Evolutionary conservation across 257 asterid species (phyloP).

Genomic region (Solanum clarkiae): DNA sequence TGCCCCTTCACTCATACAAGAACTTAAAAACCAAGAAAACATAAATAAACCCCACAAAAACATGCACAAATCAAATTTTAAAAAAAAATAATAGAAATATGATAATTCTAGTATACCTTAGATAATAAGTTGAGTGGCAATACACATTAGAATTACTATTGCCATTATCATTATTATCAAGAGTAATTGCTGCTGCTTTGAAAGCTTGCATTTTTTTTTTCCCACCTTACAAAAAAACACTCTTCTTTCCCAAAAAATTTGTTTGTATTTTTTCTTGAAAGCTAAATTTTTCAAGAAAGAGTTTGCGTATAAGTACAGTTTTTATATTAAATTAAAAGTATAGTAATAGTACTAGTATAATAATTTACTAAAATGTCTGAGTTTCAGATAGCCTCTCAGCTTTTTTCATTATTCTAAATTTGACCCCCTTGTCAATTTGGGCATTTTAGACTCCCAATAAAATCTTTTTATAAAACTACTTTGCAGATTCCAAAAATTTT

Average conservation of each 20-base stretch:
- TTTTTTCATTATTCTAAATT: slow-evolving; percentile 25
- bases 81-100: not conserved
- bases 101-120: slow-evolving; percentile 26
- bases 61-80: not conserved
- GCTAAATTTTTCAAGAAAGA: not conserved
- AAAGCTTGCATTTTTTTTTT: slow-evolving; percentile 39
- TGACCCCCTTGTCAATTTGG: slow-evolving; percentile 5
- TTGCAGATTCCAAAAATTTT: not conserved
- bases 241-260: not conserved
- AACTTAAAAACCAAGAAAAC: not conserved
- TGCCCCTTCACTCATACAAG: not conserved
- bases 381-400: slow-evolving; percentile 9
- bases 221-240: not conserved
- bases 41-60: not conserved
- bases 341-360: not conserved
- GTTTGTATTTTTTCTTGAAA: not conserved
- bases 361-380: slow-evolving; percentile 13
- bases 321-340: not conserved
- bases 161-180: slow-evolving; percentile 2
- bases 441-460: slow-evolving; percentile 11
- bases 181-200: slow-evolving; percentile 20
- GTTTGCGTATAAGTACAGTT: slow-evolving; percentile 21
- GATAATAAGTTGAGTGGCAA: slow-evolving; percentile 52
- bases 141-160: slow-evolving; percentile 28
- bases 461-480: not conserved